Evolutionary conservation across 305 asterid genomes (phyloP), one percentile per base, ranked within the genome.

Genomic region (Rubia balearica): DNA sequence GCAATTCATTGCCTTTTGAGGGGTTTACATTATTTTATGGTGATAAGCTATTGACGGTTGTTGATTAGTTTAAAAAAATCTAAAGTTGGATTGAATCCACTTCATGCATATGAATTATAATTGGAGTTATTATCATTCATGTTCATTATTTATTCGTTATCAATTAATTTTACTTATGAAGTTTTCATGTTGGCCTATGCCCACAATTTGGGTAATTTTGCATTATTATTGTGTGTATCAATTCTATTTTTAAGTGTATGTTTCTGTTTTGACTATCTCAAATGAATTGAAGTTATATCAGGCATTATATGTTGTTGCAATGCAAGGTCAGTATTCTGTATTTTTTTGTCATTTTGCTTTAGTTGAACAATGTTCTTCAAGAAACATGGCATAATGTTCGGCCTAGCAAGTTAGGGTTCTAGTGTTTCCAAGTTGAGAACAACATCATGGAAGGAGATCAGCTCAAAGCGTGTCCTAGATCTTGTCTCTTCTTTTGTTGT

Each of bases 401-500:
- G 56, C 62, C 74, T 65, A 24, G 30, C 66, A 87, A 95, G 71
- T 85, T 82, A 79, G 78, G 94, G 93, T 68, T 81, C 90, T 49
- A 73, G 83, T 73, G 88, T 95, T 64, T 78, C 87, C 69, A 86
- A 86, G 83, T 94, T 90, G 91, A 82, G 83, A 75, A 83, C 90
- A 71, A 73, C 83, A 64, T 66, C 97, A 30, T 87, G 99, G 98
- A 68, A 21, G 64, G 88, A 87, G 86, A 86, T 87, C 67, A 85
- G 84, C 69, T 90, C 99, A 73, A 81, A 86, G 38, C 82, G 49
- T 43, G 80, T 75, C 51, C 79, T 87, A 51, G 96, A 88, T 70
- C 85, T 96, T 67, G 66, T 93, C 81, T 91, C 82, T 84, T 90
- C 99, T 16, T 89, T 91, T 74, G 89, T 82, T 75, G 88, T 88